Evolutionary conservation across 1,284 basidiomycete species (phyloP), one percentile per base, ranked within the genome.

Genomic region (Athelia sp.): DNA sequence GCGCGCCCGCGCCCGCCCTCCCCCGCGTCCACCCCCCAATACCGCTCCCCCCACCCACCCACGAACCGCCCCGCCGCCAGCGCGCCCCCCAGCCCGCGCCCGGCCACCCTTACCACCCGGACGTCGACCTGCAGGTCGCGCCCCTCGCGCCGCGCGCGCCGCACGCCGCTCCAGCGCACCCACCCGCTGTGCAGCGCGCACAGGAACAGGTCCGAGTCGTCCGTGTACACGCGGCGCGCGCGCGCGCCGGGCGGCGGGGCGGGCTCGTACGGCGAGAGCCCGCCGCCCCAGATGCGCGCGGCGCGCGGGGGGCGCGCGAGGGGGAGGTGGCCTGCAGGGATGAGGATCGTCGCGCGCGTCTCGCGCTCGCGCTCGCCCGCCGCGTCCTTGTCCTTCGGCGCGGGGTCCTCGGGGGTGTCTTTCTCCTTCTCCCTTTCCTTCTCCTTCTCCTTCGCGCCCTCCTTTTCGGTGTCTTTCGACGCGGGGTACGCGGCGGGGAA

Each of bases 161-260:
- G 54, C 22, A 80, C 71, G 2, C 72, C 74, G 54, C 73, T 76
- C 86, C 84, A 87, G 15, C 76, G 78, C 8, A 82, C 63, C 65
- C 78, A 75, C 2, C 76, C 82, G 2, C 83, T 73, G 56, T 90
- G 87, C 21, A 86, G 70, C 2, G 88, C 90, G 53, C 89, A 90
- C 24, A 88, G 61, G 50, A 90, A 77, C 49, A 90, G 59, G 54
- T 86, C 81, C 21, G 81, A 85, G 62, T 88, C 86, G 63, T 89
- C 84, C 3, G 84, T 90, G 64, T 88, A 88, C 46, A 86, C 64
- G 52, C 75, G 60, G 46, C 78, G 62, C 29, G 47, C 48, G 18
- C 46, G 34, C 56, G 54, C 4, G 19, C 61, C 21, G 55, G 57
- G 49, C 3, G 59, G 60, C 8, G 32, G 26, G 18, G 43, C 18